Evolutionary conservation across 2,329 filamentous ascomycete species (phyloP).

Genomic region (Blastomyces emzantsi): DNA sequence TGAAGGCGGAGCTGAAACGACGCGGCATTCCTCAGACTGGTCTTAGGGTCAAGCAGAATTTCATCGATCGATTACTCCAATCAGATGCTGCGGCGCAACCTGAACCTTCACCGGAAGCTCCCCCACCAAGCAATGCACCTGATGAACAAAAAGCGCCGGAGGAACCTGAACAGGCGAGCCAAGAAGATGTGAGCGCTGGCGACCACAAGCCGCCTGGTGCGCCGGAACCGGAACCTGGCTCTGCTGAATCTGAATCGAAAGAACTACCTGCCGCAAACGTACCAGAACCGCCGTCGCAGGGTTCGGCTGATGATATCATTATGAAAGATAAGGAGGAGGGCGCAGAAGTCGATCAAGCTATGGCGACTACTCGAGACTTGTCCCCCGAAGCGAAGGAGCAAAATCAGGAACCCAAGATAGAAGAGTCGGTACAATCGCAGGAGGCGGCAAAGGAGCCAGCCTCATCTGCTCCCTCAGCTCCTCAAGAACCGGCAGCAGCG

Average conservation of each 20-base stretch:
- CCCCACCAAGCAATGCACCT: slow-evolving; percentile 8
- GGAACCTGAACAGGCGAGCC: neutral
- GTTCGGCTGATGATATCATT: neutral
- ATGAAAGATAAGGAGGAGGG: neutral
- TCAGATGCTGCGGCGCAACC: slow-evolving; percentile 24
- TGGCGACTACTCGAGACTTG: neutral
- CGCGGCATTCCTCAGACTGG: slow-evolving; percentile 61
- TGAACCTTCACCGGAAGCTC: slow-evolving; percentile 13
- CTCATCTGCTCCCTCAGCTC: slow-evolving; percentile 10
- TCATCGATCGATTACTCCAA: slow-evolving; percentile 55
- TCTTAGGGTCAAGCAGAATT: slow-evolving; percentile 55
- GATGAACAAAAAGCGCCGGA: neutral
- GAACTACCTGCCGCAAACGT: neutral
- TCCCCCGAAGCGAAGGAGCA: neutral
- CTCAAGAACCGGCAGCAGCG: slow-evolving; percentile 20
- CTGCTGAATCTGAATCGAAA: neutral
- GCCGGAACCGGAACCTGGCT: neutral
- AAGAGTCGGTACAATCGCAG: slow-evolving; percentile 8
- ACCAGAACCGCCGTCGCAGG: neutral
- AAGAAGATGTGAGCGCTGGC: neutral
- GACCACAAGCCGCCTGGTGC: slow-evolving; percentile 8
- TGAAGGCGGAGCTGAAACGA: slow-evolving; percentile 64
- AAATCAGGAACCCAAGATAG: neutral
- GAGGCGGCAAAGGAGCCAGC: slow-evolving; percentile 7
- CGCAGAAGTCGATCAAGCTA: neutral